Percentiles rank a stretch among this genome's conserved stretches.
These are phyloP conservation scores for Coemansia sp. DNA, from an alignment of 192 early-diverging fungal species.

Conservation along the genomic window DNA sequence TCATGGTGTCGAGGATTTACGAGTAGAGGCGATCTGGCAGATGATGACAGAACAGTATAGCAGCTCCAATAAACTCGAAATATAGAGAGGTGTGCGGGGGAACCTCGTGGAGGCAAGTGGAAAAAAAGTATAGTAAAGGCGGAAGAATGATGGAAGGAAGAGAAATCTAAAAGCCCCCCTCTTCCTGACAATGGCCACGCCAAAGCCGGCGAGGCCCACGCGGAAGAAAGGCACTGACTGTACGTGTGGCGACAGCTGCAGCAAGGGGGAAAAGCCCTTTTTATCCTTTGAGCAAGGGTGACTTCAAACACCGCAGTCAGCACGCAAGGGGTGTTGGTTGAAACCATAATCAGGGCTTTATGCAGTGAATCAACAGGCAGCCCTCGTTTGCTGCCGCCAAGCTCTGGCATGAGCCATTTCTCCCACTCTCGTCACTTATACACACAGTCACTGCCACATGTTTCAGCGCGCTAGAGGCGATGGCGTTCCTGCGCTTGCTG, in stretches of 20 bases:
- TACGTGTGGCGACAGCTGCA: too few relatives aligned
- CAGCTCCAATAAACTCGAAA: not conserved
- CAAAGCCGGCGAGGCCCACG: not conserved
- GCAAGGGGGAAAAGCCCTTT: too few relatives aligned
- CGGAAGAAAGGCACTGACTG: not conserved
- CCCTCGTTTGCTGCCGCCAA: not conserved
- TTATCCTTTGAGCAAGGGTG: not conserved
- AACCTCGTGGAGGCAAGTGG: not conserved
- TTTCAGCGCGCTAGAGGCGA: conserved; percentile 43
- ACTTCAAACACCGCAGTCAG: not conserved
- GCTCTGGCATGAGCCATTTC: not conserved
- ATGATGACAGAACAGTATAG: not conserved
- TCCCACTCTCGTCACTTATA: not conserved
- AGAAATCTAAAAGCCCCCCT: not conserved
- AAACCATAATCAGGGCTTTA: not conserved
- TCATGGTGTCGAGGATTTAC: not conserved
- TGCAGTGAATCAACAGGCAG: not conserved
- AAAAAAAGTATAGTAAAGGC: not conserved
- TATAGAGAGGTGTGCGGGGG: not conserved
- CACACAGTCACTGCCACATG: conserved; percentile 16
- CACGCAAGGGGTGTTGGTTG: not conserved
- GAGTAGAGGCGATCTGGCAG: not conserved
- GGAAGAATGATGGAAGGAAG: not conserved
- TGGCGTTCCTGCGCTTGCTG: conserved; percentile 22
- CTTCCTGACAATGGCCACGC: conserved; percentile 1